phyloP scores from a whole-genome alignment of 2,329 filamentous ascomycete species.

The Phaeosphaeria sp. region DNA sequence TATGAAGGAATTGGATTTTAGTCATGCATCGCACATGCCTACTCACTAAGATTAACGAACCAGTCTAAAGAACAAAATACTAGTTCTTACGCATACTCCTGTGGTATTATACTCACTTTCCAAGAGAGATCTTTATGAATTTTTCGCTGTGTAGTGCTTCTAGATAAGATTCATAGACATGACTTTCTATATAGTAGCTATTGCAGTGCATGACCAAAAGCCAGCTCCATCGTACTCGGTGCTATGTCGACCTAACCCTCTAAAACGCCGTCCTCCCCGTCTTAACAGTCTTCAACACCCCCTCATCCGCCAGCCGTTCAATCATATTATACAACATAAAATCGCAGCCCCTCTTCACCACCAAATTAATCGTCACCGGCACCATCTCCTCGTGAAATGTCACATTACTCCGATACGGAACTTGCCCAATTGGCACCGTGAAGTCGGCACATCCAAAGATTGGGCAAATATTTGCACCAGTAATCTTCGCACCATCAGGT shows the following conservation, averaged over 20 bases:
- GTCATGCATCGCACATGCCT: no score
- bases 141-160: no score
- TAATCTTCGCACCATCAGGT: slow-evolving; percentile 38
- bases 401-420: slow-evolving; percentile 49
- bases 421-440: slow-evolving; percentile 54
- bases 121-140: no score
- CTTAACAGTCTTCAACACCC: slow-evolving; percentile 48
- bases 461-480: slow-evolving; percentile 45
- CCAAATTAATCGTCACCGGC: slow-evolving; percentile 52
- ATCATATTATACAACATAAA: slow-evolving; percentile 53
- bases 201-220: no score
- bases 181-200: no score
- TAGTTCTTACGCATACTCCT: no score
- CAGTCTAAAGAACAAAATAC: no score
- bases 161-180: no score
- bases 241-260: not conserved
- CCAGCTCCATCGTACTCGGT: not conserved
- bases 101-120: no score
- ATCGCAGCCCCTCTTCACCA: slow-evolving; percentile 54
- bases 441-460: slow-evolving; percentile 51
- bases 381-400: slow-evolving; percentile 51
- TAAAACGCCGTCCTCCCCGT: slow-evolving; percentile 50
- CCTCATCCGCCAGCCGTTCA: slow-evolving; percentile 49
- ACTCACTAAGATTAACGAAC: no score
- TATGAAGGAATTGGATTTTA: no score